Conservation (phyloP, 2,329 filamentous ascomycete species). For the Cytospora piceicola region DNA sequence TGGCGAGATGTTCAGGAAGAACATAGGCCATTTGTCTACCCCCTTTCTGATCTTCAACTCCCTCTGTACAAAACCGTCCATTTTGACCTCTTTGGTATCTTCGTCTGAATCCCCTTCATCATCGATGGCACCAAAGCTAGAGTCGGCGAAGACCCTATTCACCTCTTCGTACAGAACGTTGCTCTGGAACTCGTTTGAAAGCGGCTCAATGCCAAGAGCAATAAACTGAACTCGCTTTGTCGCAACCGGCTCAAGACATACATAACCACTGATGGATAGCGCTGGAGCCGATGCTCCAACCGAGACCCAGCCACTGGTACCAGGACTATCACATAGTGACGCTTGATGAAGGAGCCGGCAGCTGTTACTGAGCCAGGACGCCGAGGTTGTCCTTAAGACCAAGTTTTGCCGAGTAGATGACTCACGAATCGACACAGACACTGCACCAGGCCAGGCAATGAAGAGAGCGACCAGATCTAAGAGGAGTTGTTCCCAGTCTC, state of each 20-base stretch:
- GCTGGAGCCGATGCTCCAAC: slow-evolving; percentile 67
- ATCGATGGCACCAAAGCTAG: slow-evolving; percentile 72
- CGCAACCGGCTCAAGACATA: slow-evolving; percentile 72
- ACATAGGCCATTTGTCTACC: slow-evolving; percentile 87
- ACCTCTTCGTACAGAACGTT: slow-evolving; percentile 76
- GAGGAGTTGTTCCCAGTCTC: slow-evolving; percentile 68
- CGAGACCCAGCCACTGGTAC: slow-evolving; percentile 67
- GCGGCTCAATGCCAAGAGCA: slow-evolving; percentile 72
- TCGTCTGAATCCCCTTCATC: slow-evolving; percentile 46
- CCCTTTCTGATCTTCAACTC: slow-evolving; percentile 64
- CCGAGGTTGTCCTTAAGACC: slow-evolving; percentile 37
- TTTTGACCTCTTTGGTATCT: slow-evolving; percentile 42
- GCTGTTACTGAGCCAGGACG: slow-evolving; percentile 13
- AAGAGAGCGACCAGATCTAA: slow-evolving; percentile 64
- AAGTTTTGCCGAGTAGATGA: slow-evolving; percentile 42
- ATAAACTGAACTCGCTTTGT: slow-evolving; percentile 80
- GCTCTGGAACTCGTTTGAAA: slow-evolving; percentile 58
- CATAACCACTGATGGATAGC: slow-evolving; percentile 68
- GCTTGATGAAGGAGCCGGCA: slow-evolving; percentile 65
- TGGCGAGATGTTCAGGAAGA: slow-evolving; percentile 70
- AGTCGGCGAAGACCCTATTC: slow-evolving; percentile 76
- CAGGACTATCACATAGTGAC: slow-evolving; percentile 59
- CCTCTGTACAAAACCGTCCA: slow-evolving; percentile 52
- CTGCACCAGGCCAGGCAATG: slow-evolving; percentile 66
- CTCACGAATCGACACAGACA: slow-evolving; percentile 65